Evolutionary conservation across 768 basidiomycete species (phyloP).

Genomic region (Termitomyces eurrhizus): DNA sequence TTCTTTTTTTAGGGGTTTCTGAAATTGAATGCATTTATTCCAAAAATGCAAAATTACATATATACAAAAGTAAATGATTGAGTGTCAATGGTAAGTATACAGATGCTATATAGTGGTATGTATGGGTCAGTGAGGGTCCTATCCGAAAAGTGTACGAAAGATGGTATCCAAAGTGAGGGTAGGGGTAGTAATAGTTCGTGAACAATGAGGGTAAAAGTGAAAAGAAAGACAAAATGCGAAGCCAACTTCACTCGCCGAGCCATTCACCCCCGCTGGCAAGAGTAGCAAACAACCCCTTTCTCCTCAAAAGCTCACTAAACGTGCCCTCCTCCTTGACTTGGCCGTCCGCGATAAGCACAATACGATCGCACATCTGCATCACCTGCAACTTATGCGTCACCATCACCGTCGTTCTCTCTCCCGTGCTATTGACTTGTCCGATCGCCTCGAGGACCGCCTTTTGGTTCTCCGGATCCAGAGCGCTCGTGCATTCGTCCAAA

Average conservation of each 20-base stretch:
- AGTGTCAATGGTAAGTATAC: constrained; percentile 10
- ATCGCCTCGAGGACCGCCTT: constrained; percentile 61
- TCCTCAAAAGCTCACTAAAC: constrained; percentile 66
- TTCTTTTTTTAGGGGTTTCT: neutral
- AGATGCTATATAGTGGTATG: constrained; percentile 7
- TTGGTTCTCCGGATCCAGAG: constrained; percentile 84
- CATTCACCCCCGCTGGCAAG: constrained; percentile 65
- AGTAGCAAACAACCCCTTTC: constrained; percentile 68
- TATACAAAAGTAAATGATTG: neutral
- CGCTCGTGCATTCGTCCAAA: constrained; percentile 94
- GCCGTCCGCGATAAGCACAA: constrained; percentile 80
- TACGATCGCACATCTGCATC: constrained; percentile 90
- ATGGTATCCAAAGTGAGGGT: neutral
- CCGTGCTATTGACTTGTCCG: constrained; percentile 27
- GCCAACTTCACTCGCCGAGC: constrained; percentile 11
- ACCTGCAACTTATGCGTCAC: constrained; percentile 90
- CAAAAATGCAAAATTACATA: constrained; percentile 5
- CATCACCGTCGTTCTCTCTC: constrained; percentile 82
- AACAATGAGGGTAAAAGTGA: neutral
- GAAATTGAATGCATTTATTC: constrained; percentile 7
- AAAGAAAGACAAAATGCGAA: constrained; percentile 5
- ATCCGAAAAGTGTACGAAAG: constrained; percentile 4
- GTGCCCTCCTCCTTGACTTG: constrained; percentile 72
- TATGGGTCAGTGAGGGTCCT: constrained; percentile 7
- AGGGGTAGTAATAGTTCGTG: neutral